phyloP scores from a whole-genome alignment of 352 stramenopile species.

The Phytophthora cajani region DNA sequence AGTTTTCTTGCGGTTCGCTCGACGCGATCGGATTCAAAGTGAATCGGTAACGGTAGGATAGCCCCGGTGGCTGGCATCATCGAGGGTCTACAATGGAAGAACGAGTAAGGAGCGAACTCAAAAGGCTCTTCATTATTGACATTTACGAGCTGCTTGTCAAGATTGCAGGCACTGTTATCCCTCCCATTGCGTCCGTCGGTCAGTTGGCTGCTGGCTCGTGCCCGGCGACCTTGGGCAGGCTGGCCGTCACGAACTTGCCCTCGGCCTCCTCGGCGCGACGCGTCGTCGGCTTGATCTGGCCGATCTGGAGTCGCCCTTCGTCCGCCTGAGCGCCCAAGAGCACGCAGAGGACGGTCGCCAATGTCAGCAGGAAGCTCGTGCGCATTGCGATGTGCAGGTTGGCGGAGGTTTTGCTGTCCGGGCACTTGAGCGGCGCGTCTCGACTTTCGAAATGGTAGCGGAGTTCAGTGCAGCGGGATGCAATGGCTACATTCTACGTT shows the following conservation, averaged over 20 bases:
- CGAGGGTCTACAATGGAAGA: not conserved
- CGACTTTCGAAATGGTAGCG: constrained; percentile 17
- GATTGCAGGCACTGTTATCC: not conserved
- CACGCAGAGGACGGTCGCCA: constrained; percentile 10
- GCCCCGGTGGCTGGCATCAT: constrained; percentile 9
- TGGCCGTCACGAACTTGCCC: constrained; percentile 21
- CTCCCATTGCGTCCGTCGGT: not conserved
- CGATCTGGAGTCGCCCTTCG: constrained; percentile 17
- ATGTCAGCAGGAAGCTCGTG: constrained; percentile 17
- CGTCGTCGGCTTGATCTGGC: constrained; percentile 18
- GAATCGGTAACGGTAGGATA: not conserved
- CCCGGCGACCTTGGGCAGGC: constrained; percentile 20
- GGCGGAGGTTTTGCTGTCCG: constrained; percentile 7
- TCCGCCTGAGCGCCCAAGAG: constrained; percentile 19
- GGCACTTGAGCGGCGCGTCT: constrained; percentile 16
- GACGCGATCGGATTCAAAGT: constrained; percentile 7
- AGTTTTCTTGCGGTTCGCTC: constrained; percentile 4
- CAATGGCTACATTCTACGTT: constrained; percentile 18
- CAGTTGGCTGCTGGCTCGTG: constrained; percentile 4
- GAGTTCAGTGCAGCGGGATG: not conserved
- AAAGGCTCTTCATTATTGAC: not conserved
- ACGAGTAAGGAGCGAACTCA: not conserved
- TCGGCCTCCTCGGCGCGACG: constrained; percentile 21
- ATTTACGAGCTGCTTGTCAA: not conserved
- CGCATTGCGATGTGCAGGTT: constrained; percentile 17